Evolutionary conservation across 257 asterid genomes (phyloP), one percentile per base, ranked within the genome.

Genomic region (Coffea canephora): DNA sequence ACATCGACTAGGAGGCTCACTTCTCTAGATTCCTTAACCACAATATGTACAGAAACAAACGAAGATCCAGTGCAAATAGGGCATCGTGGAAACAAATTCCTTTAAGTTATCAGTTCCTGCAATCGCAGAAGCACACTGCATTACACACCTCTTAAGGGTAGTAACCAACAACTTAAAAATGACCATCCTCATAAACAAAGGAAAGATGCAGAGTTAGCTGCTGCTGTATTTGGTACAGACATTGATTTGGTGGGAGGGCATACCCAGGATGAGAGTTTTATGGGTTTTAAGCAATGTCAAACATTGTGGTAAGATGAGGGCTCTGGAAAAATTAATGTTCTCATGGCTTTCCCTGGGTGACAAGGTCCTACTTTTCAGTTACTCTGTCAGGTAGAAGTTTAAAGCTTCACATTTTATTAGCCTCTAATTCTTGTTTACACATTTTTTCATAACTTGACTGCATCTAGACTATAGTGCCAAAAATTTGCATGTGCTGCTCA

Each of bases 261-360:
- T 77, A 67, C 84, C 73, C 94, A 87, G 80, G 87, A 78, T 83
- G 94, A 91, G 85, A 91, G 91, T 84, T 95, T 95, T 87, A 89
- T 95, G 97, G 97, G 97, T n/a, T 74, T 86, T 95, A 57, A 93
- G 97, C 76, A 93, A 95, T 82, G 96, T 90, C 48, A 87, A 87
- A 84, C 91, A 95, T 80, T 95, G 99, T 45, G 98, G 99, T 36
- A 95, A 95, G 88, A 95, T 95, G 99, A 88, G 97, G 84, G 90
- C 99, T 70, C 79, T 95, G 91, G 97, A 93, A 86, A 93, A 82
- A 84, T 86, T 95, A 82, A 83, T 92, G 94, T 84, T 80, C 72
- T 87, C 98, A 55, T 95, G 98, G 98, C 82, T 90, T 81, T 91
- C 90, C 50, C 76, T 39, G 77, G 93, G 97, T 18, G 99, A 95